Base-by-base conservation (phyloP, 2,329 filamentous ascomycete genomes). In the Colletotrichum cordylinicola region DNA sequence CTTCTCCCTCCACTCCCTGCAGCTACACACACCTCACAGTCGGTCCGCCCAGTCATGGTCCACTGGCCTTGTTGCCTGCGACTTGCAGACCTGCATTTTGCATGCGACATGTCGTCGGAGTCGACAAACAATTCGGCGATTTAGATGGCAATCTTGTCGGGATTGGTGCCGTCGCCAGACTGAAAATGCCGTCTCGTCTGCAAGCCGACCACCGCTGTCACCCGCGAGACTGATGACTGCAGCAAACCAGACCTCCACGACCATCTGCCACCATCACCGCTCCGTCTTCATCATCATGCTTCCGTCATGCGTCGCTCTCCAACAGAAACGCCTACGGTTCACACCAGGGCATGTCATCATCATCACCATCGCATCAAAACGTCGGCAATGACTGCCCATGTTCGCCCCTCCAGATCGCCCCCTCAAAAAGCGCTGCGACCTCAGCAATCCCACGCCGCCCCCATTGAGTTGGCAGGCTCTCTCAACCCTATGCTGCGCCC, bases 261-360 rank as follows among this genome's bases (percentile, higher is more conserved):
- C 37, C 64, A 27, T 70, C 52, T 31, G 21, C 16, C 66, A n/a
- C 33, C 66, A 48, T 71, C 48, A 52, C 67, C 48, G 33, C 21
- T 21, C 13, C 31, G 33, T 66, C n/a, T 35, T 43, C 24, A 43
- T 48, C 67, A 70, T 61, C 35, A 62, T 70, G 66, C 66, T 58
- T 18, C 67, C 67, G 48, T 74, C 67, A 21, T 39, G 31, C 68
- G 24, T 66, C 21, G 61, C 65, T 33, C 48, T 24, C 48, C 72
- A 60, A 21, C 27, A 21, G 10, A 35, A 27, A 60, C 35, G 39
- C 24, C 37, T 37, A 16, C 55, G 15, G 68, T 39, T 37, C 72
- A 62, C 39, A 72, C 55, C 31, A 72, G 58, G 68, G 55, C 55
- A 75, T 72, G 68, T 72, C 72, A 75, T 75, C 73, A 62, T 67